These are phyloP conservation scores for Castanea sativa DNA, from an alignment of 306 rosid genomes.

Conservation along the genomic window DNA sequence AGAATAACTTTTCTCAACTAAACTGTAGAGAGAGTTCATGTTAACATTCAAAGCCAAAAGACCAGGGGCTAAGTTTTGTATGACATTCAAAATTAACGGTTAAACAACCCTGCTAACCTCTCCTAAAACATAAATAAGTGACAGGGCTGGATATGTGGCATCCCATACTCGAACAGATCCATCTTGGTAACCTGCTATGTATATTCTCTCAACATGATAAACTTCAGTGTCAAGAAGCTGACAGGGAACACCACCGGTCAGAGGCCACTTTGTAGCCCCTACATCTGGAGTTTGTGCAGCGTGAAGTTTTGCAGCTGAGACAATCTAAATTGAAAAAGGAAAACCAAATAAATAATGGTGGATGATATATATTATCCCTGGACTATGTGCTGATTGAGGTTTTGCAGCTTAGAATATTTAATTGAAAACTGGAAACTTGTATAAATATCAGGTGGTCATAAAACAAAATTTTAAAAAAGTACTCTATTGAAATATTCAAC, in stretches of 20 bases:
- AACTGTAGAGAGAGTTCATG: conserved; percentile 5
- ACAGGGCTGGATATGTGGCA: conserved; percentile 66
- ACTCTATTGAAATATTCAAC: conserved; percentile 7
- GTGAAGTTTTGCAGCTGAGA: conserved; percentile 43
- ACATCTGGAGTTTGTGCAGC: conserved; percentile 30
- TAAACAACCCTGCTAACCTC: conserved; percentile 50
- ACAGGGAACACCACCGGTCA: conserved; percentile 79
- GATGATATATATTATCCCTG: not conserved
- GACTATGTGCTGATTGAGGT: not conserved
- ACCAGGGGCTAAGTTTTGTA: conserved; percentile 2
- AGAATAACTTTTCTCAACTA: conserved; percentile 12
- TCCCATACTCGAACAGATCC: conserved; percentile 88
- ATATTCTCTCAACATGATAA: conserved; percentile 57
- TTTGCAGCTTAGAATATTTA: conserved; percentile 1
- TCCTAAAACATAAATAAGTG: conserved; percentile 49
- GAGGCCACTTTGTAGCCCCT: conserved; percentile 56
- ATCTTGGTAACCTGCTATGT: conserved; percentile 81
- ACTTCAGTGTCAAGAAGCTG: conserved; percentile 33
- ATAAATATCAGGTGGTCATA: not conserved
- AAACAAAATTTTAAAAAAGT: not conserved
- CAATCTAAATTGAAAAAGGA: conserved; percentile 37
- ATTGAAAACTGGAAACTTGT: not conserved
- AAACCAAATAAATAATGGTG: not conserved
- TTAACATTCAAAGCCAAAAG: conserved; percentile 10
- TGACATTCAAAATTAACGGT: not conserved